Percentiles rank a stretch among this genome's conserved stretches.
Conservation (phyloP, 805 yeast genomes). For the Cyberlindnera xishuangbannaensis region DNA sequence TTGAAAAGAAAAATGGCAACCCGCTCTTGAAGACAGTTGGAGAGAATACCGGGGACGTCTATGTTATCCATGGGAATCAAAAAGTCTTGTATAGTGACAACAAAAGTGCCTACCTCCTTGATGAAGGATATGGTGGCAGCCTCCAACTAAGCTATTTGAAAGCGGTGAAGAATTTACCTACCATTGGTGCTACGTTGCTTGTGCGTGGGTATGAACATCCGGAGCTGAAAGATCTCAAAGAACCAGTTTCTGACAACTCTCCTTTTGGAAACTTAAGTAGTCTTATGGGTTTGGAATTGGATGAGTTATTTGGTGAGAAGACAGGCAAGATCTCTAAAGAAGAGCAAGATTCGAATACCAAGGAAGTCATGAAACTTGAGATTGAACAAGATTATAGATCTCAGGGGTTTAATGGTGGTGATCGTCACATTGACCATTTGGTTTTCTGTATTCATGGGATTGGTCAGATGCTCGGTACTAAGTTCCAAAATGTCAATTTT, state of each 20-base stretch:
- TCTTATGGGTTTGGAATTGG: slow-evolving; percentile 19
- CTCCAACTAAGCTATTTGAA: slow-evolving; percentile 31
- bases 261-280: slow-evolving; percentile 7
- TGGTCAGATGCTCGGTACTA: slow-evolving; percentile 80
- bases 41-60: slow-evolving; percentile 10
- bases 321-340: slow-evolving; percentile 8
- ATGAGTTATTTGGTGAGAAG: slow-evolving; percentile 21
- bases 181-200: slow-evolving; percentile 43
- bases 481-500: slow-evolving; percentile 78
- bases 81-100: slow-evolving; percentile 37
- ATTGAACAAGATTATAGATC: slow-evolving; percentile 42
- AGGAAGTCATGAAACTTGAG: slow-evolving; percentile 44
- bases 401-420: too few species aligned
- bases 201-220: slow-evolving; percentile 41
- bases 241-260: neutral
- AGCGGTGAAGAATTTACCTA: slow-evolving; percentile 29
- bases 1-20: slow-evolving; percentile 11
- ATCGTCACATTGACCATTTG: slow-evolving; percentile 51
- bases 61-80: slow-evolving; percentile 14
- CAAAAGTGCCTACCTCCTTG: slow-evolving; percentile 41
- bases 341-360: slow-evolving; percentile 27
- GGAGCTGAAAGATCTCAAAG: slow-evolving; percentile 1
- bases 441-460: slow-evolving; percentile 92
- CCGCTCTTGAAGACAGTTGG: slow-evolving; percentile 12
- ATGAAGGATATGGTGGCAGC: slow-evolving; percentile 38